Evolutionary conservation across 2,329 filamentous ascomycete genomes (phyloP).

Genomic region (Sclerotinia glacialis): DNA sequence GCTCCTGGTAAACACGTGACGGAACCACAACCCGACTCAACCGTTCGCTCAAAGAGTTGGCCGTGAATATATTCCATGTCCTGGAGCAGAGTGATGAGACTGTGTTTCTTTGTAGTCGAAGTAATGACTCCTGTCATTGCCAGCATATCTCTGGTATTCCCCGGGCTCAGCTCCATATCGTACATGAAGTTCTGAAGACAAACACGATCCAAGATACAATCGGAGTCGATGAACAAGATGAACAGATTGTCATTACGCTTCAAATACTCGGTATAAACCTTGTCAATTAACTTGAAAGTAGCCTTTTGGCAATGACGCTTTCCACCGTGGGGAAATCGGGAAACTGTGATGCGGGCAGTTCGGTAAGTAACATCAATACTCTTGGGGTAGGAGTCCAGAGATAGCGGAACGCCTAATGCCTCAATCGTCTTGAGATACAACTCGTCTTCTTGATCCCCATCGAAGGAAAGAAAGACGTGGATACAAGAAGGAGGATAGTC

Average conservation of each 20-base stretch:
- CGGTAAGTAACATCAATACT: constrained; percentile 89
- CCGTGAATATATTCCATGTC: constrained; percentile 99
- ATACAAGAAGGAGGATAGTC: constrained; percentile 91
- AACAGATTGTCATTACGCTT: constrained; percentile 89
- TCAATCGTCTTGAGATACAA: constrained; percentile 84
- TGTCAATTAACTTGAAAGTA: constrained; percentile 91
- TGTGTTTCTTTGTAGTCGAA: constrained; percentile 84
- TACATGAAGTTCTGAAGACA: constrained; percentile 98
- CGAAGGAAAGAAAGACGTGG: constrained; percentile 93
- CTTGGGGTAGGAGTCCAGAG: constrained; percentile 73
- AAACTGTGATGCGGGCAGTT: constrained; percentile 81
- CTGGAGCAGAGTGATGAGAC: constrained; percentile 85
- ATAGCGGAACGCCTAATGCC: constrained; percentile 76
- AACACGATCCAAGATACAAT: constrained; percentile 87
- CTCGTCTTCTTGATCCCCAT: constrained; percentile 85
- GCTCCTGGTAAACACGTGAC: constrained; percentile 94
- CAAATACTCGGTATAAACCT: constrained; percentile 83
- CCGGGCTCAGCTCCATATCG: constrained; percentile 96
- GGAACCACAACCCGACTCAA: constrained; percentile 89
- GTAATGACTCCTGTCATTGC: constrained; percentile 98
- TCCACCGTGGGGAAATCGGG: constrained; percentile 87
- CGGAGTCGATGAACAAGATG: constrained; percentile 94
- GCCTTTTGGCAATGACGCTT: constrained; percentile 92
- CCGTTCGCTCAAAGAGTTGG: constrained; percentile 91
- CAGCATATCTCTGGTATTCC: constrained; percentile 87